A percentile compares a stretch with the other conserved stretches of the same genome.
Conservation (phyloP, 2,329 filamentous ascomycete genomes). For the Ramichloridium luteum region DNA sequence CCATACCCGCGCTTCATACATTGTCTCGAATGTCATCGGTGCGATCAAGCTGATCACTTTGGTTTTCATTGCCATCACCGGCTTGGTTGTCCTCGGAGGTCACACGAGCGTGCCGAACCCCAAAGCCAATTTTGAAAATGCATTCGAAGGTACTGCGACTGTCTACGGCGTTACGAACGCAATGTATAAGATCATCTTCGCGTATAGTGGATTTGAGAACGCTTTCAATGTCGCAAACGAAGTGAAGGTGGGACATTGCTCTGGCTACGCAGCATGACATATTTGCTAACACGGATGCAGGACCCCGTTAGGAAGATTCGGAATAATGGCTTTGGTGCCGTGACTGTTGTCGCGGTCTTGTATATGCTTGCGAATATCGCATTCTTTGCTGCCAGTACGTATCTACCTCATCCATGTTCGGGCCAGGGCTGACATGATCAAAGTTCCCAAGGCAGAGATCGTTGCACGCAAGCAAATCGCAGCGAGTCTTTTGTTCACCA, state of each 20-base stretch:
- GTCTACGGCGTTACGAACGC: constrained; percentile 45
- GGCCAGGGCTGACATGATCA: constrained; percentile 12
- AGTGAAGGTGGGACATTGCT: constrained; percentile 32
- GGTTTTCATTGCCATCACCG: constrained; percentile 41
- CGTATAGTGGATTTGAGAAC: constrained; percentile 37
- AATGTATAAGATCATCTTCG: constrained; percentile 39
- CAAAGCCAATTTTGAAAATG: constrained; percentile 41
- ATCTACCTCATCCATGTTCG: constrained; percentile 16
- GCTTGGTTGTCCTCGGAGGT: constrained; percentile 50
- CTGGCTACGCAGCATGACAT: no score
- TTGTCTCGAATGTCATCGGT: constrained; percentile 45
- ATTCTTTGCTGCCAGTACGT: constrained; percentile 42
- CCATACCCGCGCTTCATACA: constrained; percentile 47
- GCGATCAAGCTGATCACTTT: constrained; percentile 49
- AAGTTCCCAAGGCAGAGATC: constrained; percentile 43
- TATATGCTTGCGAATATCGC: constrained; percentile 49
- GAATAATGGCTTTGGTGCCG: constrained; percentile 24
- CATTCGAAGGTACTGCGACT: constrained; percentile 39
- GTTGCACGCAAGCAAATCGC: constrained; percentile 41
- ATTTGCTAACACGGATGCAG: constrained; percentile 21
- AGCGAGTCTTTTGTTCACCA: constrained; percentile 47
- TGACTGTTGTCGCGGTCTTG: constrained; percentile 35
- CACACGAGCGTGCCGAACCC: constrained; percentile 40
- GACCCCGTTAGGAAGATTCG: constrained; percentile 46
- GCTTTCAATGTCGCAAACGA: constrained; percentile 52